Evolutionary conservation across 108 stramenopile species (phyloP).

Genomic region (Cyclotella baltica): DNA sequence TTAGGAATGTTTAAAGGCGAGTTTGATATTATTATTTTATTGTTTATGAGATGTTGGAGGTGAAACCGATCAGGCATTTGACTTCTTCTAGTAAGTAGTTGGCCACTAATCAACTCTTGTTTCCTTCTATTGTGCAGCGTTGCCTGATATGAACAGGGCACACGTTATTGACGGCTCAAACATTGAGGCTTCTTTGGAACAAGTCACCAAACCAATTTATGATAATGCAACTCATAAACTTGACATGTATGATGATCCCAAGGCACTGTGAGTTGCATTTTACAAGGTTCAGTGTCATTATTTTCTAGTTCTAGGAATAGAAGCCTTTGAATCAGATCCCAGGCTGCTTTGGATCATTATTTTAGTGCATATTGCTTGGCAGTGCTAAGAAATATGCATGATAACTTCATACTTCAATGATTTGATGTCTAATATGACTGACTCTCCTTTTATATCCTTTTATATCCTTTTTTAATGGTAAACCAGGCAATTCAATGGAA

Average conservation of each 20-base stretch:
- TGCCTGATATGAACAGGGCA: not conserved
- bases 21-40: not conserved
- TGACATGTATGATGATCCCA: not conserved
- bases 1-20: not conserved
- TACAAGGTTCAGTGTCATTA: not conserved
- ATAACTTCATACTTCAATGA: not conserved
- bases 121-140: too few relatives aligned
- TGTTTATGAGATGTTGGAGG: not conserved
- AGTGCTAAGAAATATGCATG: not conserved
- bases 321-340: not conserved
- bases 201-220: not conserved
- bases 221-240: not conserved
- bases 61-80: too few relatives aligned
- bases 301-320: not conserved
- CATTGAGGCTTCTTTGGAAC: not conserved
- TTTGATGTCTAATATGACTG: not conserved
- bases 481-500: not conserved
- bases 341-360: not conserved
- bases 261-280: not conserved
- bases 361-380: not conserved
- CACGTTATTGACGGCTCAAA: not conserved
- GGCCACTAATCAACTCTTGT: too few relatives aligned
- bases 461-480: too few relatives aligned
- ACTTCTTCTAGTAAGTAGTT: too few relatives aligned
- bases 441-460: too few relatives aligned